phyloP scores from a whole-genome alignment of 208 protist genomes.

The Wallacemonas collosoma region DNA sequence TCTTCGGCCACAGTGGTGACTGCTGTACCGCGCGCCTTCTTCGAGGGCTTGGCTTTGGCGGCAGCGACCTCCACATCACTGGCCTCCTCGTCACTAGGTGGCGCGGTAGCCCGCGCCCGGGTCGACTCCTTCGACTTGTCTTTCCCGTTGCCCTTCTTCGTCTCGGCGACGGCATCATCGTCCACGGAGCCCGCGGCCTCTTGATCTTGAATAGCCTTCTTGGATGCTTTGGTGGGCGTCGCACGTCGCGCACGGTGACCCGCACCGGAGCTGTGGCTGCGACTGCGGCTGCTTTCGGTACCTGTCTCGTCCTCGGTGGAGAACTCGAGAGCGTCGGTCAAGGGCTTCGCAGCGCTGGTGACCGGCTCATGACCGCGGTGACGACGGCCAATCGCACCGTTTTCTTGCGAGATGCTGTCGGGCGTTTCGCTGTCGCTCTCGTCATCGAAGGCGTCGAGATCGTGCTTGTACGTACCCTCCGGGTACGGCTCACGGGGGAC shows the following conservation, averaged over 20 bases:
- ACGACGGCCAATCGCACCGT: background rate
- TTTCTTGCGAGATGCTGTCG: background rate
- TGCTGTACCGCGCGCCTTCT: background rate
- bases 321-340: constrained; percentile 7
- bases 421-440: constrained; percentile 10
- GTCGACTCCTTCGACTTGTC: background rate
- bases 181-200: background rate
- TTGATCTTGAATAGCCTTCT: constrained; percentile 5
- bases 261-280: background rate
- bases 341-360: constrained; percentile 23
- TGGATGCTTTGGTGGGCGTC: constrained; percentile 9
- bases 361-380: constrained; percentile 33
- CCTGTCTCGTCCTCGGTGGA: background rate
- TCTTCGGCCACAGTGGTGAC: constrained; percentile 12
- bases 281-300: background rate
- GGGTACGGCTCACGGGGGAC: constrained; percentile 35
- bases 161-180: constrained; percentile 11
- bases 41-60: constrained; percentile 2
- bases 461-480: constrained; percentile 32
- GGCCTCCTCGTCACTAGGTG: constrained; percentile 4
- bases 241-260: no score
- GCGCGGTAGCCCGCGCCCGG: background rate
- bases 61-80: background rate
- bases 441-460: constrained; percentile 18
- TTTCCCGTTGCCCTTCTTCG: constrained; percentile 4